phyloP scores from a whole-genome alignment of 129 eudicot species.

The Flaveria ramosissima region DNA sequence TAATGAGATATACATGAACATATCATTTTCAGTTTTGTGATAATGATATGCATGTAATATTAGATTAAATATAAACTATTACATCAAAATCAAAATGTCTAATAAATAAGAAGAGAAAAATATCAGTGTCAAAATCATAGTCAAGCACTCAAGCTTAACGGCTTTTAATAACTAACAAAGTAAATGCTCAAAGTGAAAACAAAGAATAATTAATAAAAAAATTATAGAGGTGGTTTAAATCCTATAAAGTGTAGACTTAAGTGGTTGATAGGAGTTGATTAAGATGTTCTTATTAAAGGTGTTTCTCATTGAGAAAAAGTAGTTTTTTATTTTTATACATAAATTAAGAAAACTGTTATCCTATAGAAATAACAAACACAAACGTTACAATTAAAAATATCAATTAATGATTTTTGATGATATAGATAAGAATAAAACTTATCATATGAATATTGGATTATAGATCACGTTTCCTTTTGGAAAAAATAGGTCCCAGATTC shows the following conservation, averaged over 20 bases:
- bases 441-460: background rate
- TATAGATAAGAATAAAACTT: background rate
- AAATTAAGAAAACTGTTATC: background rate
- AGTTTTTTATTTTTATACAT: no score
- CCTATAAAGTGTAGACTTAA: no score
- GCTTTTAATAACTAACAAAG: background rate
- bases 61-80: background rate
- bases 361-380: background rate
- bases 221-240: background rate
- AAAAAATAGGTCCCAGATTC: conserved; percentile 25
- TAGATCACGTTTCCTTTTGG: background rate
- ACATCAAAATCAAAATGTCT: background rate
- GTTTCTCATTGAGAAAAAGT: no score
- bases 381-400: no score
- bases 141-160: no score
- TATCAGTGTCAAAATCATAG: background rate
- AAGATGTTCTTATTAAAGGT: no score
- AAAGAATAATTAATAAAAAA: background rate
- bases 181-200: no score
- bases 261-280: no score
- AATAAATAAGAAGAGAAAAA: background rate
- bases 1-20: background rate
- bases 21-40: background rate
- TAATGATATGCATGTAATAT: background rate
- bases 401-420: background rate